Evolutionary conservation across 352 stramenopile genomes (phyloP).

Genomic region (Globisporangium solare): DNA sequence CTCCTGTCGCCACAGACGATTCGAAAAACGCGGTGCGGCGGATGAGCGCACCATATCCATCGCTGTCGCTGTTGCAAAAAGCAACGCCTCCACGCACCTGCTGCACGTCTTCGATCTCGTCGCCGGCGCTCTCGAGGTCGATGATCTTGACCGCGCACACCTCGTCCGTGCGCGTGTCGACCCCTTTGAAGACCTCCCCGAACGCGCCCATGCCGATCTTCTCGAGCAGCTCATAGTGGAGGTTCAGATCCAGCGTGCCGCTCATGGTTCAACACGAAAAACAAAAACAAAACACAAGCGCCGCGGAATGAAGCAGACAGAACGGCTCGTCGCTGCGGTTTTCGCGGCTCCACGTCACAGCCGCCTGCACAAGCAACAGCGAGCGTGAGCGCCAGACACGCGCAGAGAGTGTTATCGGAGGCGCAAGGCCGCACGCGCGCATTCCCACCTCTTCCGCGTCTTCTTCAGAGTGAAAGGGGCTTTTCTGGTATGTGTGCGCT

Average conservation of each 20-base stretch:
- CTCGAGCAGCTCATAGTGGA: slow-evolving; percentile 75
- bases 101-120: slow-evolving; percentile 86
- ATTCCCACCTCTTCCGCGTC: too few relatives aligned
- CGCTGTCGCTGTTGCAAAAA: neutral
- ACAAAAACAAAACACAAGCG: too few relatives aligned
- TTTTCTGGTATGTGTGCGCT: too few relatives aligned
- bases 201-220: slow-evolving; percentile 81
- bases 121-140: slow-evolving; percentile 75
- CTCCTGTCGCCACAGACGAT: slow-evolving; percentile 45
- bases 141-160: slow-evolving; percentile 84
- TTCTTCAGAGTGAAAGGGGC: slow-evolving; percentile 1
- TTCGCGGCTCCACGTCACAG: too few relatives aligned
- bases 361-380: too few relatives aligned
- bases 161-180: slow-evolving; percentile 65
- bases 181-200: slow-evolving; percentile 73
- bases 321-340: too few relatives aligned
- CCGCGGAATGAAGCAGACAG: too few relatives aligned
- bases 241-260: slow-evolving; percentile 36
- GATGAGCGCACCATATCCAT: neutral
- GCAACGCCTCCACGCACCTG: slow-evolving; percentile 34
- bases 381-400: too few relatives aligned
- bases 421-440: too few relatives aligned
- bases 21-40: neutral
- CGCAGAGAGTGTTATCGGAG: too few relatives aligned
- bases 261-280: slow-evolving; percentile 26